phyloP scores from a whole-genome alignment of 306 rosid species.

The Quillaja saponaria region DNA sequence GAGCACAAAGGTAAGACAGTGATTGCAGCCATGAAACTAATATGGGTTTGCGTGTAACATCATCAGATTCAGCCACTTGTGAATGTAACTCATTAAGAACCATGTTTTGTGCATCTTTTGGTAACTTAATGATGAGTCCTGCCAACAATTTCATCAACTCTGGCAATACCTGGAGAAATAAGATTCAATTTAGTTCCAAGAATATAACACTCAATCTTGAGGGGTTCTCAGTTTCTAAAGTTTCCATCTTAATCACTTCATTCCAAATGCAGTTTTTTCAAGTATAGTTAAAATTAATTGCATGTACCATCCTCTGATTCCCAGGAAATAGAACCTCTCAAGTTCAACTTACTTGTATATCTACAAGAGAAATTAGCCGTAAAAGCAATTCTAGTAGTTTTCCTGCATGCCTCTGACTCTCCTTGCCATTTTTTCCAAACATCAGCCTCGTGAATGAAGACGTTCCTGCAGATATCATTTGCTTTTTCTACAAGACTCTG shows the following conservation, averaged over 20 bases:
- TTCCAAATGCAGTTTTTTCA: constrained; percentile 13
- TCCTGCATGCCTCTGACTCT: constrained; percentile 82
- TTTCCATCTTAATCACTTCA: background rate
- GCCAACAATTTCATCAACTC: constrained; percentile 80
- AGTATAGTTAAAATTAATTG: constrained; percentile 5
- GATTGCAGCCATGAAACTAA: constrained; percentile 96
- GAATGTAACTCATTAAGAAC: constrained; percentile 77
- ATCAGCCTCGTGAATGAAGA: constrained; percentile 48
- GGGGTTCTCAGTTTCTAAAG: too few relatives aligned
- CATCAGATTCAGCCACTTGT: constrained; percentile 88
- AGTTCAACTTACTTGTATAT: constrained; percentile 63
- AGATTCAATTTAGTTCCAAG: background rate
- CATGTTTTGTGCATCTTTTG: constrained; percentile 66
- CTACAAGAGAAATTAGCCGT: constrained; percentile 73
- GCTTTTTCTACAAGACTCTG: constrained; percentile 70
- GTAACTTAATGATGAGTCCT: constrained; percentile 61
- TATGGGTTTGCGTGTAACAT: constrained; percentile 76
- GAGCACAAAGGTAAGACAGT: constrained; percentile 74
- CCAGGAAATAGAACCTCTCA: background rate
- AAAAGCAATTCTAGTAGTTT: constrained; percentile 75
- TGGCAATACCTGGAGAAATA: constrained; percentile 68
- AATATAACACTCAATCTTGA: constrained; percentile 7
- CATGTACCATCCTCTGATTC: constrained; percentile 12
- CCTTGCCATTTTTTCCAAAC: constrained; percentile 78
- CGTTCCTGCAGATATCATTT: constrained; percentile 52